Evolutionary conservation across 1,284 basidiomycete genomes (phyloP).

Genomic region (Ceratobasidium sp.): DNA sequence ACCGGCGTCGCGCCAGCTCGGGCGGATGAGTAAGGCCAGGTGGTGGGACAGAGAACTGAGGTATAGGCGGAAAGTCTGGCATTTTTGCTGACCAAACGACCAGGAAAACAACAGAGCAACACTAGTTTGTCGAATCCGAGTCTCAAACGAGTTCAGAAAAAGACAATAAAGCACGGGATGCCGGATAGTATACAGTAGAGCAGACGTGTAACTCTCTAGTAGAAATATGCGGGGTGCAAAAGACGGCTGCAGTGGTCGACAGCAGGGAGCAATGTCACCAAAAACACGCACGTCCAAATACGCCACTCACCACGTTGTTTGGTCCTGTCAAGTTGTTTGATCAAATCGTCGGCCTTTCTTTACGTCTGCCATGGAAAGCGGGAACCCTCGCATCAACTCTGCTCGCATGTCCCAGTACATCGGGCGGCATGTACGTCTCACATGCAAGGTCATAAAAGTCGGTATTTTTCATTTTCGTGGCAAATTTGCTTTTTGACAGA

Average conservation of each 20-base stretch:
- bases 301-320: conserved; percentile 28
- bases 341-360: conserved; percentile 38
- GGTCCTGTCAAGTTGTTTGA: conserved; percentile 9
- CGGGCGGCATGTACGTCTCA: conserved; percentile 70
- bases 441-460: conserved; percentile 73
- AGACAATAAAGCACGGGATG: conserved; percentile 1
- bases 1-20: conserved; percentile 16
- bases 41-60: conserved; percentile 15
- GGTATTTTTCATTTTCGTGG: conserved; percentile 46
- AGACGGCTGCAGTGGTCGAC: conserved; percentile 34
- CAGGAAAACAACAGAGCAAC: conserved; percentile 36
- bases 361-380: conserved; percentile 50
- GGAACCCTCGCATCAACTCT: conserved; percentile 70
- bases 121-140: conserved; percentile 34
- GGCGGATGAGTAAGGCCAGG: conserved; percentile 11
- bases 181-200: conserved; percentile 1
- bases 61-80: conserved; percentile 34
- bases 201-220: neutral
- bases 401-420: conserved; percentile 62
- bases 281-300: conserved; percentile 29
- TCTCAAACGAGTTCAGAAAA: conserved; percentile 14
- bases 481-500: neutral
- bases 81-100: conserved; percentile 31
- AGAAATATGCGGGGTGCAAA: conserved; percentile 26
- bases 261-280: conserved; percentile 37